Base-by-base conservation (phyloP, 345 rosid species). In the Camelina hispida region DNA sequence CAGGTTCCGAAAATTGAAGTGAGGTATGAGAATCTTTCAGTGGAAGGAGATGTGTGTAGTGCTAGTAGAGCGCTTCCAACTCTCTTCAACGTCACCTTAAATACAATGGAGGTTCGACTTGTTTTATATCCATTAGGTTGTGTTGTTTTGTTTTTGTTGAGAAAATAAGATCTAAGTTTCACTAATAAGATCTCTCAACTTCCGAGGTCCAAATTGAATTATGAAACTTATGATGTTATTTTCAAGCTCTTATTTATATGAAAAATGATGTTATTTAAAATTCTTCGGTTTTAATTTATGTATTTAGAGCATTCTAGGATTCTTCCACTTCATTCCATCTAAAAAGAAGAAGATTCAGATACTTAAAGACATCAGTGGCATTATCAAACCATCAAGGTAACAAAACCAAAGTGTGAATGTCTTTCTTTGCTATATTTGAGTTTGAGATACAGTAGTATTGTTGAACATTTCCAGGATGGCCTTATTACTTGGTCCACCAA, bases 31-130 rank as follows among this genome's bases (percentile, higher is more conserved):
- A 69, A 86, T 64, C 52, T 93, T 50, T 79, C 85, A 0, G 80
- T 91, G 4, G 87, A 86, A 59, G 97, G 98, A 77, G 87, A 91
- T 40, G 91, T 85, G 8, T 82, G 84, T 78, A 77, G 86, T 38
- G 98, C 97, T 34, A 88, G 90, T 79, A 89, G 98, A 87, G 97
- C 98, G 0, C 87, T 89, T 77, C 97, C 97, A 12, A 89, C 96
- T 65, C 82, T 93, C 78, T 62, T 81, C 55, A 91, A 91, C 65
- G 84, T 69, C 46, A 74, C 90, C 62, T 62, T 91, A 40, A 93
- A 91, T 56, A 54, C 85, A 1, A 40, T 87, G 1, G 97, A 93
- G 97, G 98, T 91, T 59, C 1, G 11, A 20, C 2, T 8, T 37
- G 4, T 43, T 43, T 25, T 25, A 25, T 25, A 25, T 40, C 13